phyloP scores from a whole-genome alignment of 225 moss, liverwort and hornwort genomes.

The Sphagnum contortum region DNA sequence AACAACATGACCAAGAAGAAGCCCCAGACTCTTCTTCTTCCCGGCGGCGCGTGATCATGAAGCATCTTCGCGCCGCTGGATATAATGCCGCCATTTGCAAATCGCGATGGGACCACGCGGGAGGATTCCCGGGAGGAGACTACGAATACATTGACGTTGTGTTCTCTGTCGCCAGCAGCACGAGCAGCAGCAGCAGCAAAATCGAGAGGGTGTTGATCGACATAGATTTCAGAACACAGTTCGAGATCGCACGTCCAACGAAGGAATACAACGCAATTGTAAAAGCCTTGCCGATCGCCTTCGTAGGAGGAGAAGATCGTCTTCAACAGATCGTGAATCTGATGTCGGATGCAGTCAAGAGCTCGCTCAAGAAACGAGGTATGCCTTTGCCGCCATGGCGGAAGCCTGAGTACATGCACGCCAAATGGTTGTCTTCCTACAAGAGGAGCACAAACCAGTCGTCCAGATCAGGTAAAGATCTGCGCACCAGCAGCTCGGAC shows the following conservation, averaged over 20 bases:
- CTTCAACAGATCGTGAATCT: constrained; percentile 64
- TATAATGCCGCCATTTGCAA: constrained; percentile 92
- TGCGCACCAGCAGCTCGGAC: background rate
- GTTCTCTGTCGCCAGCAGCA: background rate
- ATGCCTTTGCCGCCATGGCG: constrained; percentile 89
- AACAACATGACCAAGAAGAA: background rate
- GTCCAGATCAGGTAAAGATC: constrained; percentile 5
- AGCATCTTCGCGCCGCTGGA: constrained; percentile 43
- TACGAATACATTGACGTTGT: constrained; percentile 81
- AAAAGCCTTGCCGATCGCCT: constrained; percentile 48
- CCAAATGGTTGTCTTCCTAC: constrained; percentile 82
- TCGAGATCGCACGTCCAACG: constrained; percentile 80
- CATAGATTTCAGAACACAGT: constrained; percentile 69
- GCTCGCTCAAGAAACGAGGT: constrained; percentile 73
- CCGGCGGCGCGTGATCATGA: constrained; percentile 57
- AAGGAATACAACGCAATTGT: constrained; percentile 42
- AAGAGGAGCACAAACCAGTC: constrained; percentile 60
- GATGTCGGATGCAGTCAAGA: constrained; percentile 70
- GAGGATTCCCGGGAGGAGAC: constrained; percentile 79
- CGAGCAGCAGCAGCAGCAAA: constrained; percentile 7
- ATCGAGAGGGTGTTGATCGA: constrained; percentile 53
- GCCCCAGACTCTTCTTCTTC: constrained; percentile 6
- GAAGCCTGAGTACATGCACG: constrained; percentile 76
- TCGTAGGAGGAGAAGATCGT: constrained; percentile 55
- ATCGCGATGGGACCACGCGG: constrained; percentile 80